These are phyloP conservation scores for Xylaria telfairii DNA, from an alignment of 495 filamentous ascomycete species.

Conservation along the genomic window DNA sequence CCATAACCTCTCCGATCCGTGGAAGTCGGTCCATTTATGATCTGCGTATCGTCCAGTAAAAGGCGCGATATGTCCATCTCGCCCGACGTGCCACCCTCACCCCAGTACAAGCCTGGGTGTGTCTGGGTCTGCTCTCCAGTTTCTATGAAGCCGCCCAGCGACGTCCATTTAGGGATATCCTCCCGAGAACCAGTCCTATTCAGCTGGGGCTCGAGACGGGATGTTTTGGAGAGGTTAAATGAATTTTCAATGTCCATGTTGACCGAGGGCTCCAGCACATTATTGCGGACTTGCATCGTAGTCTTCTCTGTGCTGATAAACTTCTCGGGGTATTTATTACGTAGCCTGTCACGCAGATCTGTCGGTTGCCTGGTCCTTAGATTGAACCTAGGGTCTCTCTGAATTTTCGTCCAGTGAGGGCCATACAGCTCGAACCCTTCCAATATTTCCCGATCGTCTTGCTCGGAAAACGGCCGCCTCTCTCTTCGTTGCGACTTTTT, in stretches of 20 bases:
- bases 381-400: slow-evolving; percentile 70
- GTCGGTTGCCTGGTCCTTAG: slow-evolving; percentile 72
- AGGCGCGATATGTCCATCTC: slow-evolving; percentile 60
- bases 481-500: slow-evolving; percentile 60
- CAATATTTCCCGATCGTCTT: slow-evolving; percentile 79
- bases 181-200: slow-evolving; percentile 49
- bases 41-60: slow-evolving; percentile 51
- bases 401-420: slow-evolving; percentile 81
- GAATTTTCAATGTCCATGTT: slow-evolving; percentile 45
- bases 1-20: slow-evolving; percentile 37
- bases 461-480: slow-evolving; percentile 69
- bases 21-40: slow-evolving; percentile 28
- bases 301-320: slow-evolving; percentile 63
- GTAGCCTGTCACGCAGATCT: slow-evolving; percentile 81
- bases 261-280: slow-evolving; percentile 49
- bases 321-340: slow-evolving; percentile 76
- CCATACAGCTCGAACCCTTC: slow-evolving; percentile 78
- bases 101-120: slow-evolving; percentile 32
- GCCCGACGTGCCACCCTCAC: slow-evolving; percentile 35
- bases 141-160: slow-evolving; percentile 37
- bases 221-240: slow-evolving; percentile 38
- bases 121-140: slow-evolving; percentile 40
- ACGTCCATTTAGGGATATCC: slow-evolving; percentile 45
- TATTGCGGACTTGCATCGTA: slow-evolving; percentile 48
- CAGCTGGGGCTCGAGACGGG: slow-evolving; percentile 44